Conservation (phyloP, 768 basidiomycete genomes). For the Sutorius australiensis region DNA sequence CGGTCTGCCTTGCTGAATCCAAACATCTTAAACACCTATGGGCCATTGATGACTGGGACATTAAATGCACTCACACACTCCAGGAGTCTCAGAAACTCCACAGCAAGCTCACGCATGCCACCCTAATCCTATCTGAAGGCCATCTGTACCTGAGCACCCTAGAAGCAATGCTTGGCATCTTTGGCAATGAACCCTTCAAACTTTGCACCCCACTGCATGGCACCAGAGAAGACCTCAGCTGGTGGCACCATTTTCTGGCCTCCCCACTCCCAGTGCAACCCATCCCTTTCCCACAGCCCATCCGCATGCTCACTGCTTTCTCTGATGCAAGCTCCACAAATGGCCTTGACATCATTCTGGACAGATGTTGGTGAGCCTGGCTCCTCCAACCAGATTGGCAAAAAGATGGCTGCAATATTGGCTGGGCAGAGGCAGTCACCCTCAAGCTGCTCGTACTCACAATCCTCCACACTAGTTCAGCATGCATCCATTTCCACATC, state of each 20-base stretch:
- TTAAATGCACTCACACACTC: too few relatives aligned
- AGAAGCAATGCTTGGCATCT: not conserved
- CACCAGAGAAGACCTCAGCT: not conserved
- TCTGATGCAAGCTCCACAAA: too few relatives aligned
- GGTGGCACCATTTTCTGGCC: not conserved
- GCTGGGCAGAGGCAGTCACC: constrained; percentile 45
- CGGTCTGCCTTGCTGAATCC: accelerated
- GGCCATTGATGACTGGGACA: accelerated
- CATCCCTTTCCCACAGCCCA: too few relatives aligned
- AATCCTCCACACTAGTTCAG: too few relatives aligned
- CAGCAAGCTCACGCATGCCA: not conserved
- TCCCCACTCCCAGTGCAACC: too few relatives aligned
- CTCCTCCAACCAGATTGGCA: accelerated
- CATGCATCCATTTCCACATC: not conserved
- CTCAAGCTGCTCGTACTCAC: too few relatives aligned
- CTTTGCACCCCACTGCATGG: not conserved
- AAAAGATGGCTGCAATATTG: constrained; percentile 30
- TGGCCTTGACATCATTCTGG: too few relatives aligned
- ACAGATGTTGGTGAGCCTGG: not conserved
- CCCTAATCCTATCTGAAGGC: not conserved
- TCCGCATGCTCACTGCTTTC: too few relatives aligned
- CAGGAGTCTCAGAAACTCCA: too few relatives aligned
- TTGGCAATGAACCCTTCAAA: not conserved
- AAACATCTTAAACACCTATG: not conserved
- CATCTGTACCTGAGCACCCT: not conserved